Evolutionary conservation across 2,329 filamentous ascomycete genomes (phyloP).

Genomic region (Trichophyton rubrum): DNA sequence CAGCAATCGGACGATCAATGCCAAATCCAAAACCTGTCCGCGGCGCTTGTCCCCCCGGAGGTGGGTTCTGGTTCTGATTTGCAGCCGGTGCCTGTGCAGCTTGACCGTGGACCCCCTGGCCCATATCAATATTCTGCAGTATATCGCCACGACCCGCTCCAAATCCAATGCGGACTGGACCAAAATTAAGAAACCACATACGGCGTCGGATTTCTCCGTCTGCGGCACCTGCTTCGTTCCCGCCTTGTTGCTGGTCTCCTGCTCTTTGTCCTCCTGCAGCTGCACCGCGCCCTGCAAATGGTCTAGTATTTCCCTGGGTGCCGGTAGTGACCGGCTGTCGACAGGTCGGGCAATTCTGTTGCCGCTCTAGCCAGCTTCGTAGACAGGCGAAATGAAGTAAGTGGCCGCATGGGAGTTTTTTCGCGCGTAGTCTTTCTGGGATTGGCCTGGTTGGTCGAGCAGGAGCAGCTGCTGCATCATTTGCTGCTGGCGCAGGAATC

Average conservation of each 20-base stretch:
- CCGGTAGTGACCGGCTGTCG: conserved; percentile 61
- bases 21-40: conserved; percentile 33
- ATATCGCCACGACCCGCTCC: conserved; percentile 47
- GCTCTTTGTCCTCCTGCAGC: conserved; percentile 2
- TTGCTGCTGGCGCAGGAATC: conserved; percentile 40
- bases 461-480: conserved; percentile 20
- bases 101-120: conserved; percentile 34
- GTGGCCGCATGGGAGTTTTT: conserved; percentile 93
- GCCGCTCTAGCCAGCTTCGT: conserved; percentile 91
- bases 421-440: conserved; percentile 74
- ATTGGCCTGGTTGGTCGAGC: conserved; percentile 32
- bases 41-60: conserved; percentile 17
- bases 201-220: conserved; percentile 31
- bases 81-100: conserved; percentile 20
- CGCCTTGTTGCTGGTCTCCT: conserved; percentile 2
- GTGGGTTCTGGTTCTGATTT: background rate
- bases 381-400: conserved; percentile 90
- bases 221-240: conserved; percentile 23
- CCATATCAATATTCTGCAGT: conserved; percentile 53
- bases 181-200: conserved; percentile 57
- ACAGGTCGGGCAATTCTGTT: conserved; percentile 94
- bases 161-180: conserved; percentile 62
- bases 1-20: conserved; percentile 22
- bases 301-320: conserved; percentile 17
- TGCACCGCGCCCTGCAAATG: conserved; percentile 18